Percentiles rank a stretch among this genome's conserved stretches.
These are phyloP conservation scores for Primulina tabacum DNA, from an alignment of 257 asterid species.

Conservation along the genomic window DNA sequence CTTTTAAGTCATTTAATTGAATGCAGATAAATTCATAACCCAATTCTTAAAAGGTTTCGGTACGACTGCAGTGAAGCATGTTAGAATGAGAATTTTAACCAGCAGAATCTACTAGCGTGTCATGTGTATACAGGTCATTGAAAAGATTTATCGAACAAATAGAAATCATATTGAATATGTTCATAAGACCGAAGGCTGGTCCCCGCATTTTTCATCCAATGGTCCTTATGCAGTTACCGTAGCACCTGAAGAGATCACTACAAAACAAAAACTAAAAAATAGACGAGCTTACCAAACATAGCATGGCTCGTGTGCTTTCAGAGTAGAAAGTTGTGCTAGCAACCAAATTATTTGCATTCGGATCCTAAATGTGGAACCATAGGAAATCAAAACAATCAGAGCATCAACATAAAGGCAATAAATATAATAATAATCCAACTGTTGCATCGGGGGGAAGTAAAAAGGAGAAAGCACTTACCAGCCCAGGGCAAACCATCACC, in stretches of 20 bases:
- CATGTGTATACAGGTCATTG: not conserved
- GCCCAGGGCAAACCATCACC: conserved; percentile 76
- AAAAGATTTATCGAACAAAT: not conserved
- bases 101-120: not conserved
- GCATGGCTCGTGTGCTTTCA: conserved; percentile 83
- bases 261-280: not conserved
- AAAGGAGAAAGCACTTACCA: conserved; percentile 48
- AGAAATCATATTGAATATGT: not conserved
- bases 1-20: not conserved
- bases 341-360: conserved; percentile 79
- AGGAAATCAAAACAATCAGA: conserved; percentile 13
- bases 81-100: not conserved
- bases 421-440: not conserved
- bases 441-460: conserved; percentile 8
- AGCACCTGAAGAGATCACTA: not conserved
- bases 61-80: conserved; percentile 7
- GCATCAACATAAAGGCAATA: conserved; percentile 21
- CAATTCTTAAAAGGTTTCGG: not conserved
- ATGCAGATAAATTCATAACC: not conserved
- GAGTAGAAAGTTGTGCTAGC: conserved; percentile 89
- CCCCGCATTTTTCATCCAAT: not conserved
- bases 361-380: conserved; percentile 58
- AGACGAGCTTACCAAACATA: conserved; percentile 76
- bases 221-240: not conserved
- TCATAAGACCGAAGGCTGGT: conserved; percentile 6